These are phyloP conservation scores for Sporisorium scitamineum DNA, from an alignment of 1,284 basidiomycete genomes.

Conservation along the genomic window DNA sequence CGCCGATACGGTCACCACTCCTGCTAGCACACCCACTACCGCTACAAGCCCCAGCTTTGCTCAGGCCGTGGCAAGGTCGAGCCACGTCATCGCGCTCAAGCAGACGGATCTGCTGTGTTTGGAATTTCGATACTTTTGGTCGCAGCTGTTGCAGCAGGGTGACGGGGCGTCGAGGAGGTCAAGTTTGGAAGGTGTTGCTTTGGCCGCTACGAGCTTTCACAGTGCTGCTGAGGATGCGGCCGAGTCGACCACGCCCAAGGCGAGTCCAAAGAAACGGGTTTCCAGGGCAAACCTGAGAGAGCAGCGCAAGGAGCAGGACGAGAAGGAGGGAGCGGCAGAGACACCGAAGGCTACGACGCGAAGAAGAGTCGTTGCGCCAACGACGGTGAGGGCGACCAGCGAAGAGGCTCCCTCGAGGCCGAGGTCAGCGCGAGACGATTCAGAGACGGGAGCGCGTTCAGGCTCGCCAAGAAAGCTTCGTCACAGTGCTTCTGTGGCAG, in stretches of 20 bases:
- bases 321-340: not conserved
- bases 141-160: constrained; percentile 30
- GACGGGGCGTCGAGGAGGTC: constrained; percentile 3
- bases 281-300: constrained; percentile 7
- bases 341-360: constrained; percentile 25
- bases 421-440: not conserved
- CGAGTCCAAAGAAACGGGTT: constrained; percentile 16
- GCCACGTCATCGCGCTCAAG: constrained; percentile 30
- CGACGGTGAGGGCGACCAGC: constrained; percentile 30
- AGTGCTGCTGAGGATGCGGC: not conserved
- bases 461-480: constrained; percentile 29
- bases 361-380: constrained; percentile 7
- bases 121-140: constrained; percentile 52
- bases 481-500: constrained; percentile 30
- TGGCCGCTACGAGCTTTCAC: constrained; percentile 15
- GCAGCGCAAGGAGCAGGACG: constrained; percentile 13
- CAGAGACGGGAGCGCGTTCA: not conserved
- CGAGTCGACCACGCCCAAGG: constrained; percentile 27
- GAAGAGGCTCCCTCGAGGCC: constrained; percentile 33
- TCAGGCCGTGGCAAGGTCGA: not conserved
- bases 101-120: constrained; percentile 50
- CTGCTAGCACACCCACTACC: constrained; percentile 9
- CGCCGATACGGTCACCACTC: constrained; percentile 38
- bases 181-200: constrained; percentile 1
- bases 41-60: constrained; percentile 10